These are phyloP conservation scores for Aspergillus quadrilineatus DNA, from an alignment of 2,329 filamentous ascomycete genomes.

Conservation along the genomic window DNA sequence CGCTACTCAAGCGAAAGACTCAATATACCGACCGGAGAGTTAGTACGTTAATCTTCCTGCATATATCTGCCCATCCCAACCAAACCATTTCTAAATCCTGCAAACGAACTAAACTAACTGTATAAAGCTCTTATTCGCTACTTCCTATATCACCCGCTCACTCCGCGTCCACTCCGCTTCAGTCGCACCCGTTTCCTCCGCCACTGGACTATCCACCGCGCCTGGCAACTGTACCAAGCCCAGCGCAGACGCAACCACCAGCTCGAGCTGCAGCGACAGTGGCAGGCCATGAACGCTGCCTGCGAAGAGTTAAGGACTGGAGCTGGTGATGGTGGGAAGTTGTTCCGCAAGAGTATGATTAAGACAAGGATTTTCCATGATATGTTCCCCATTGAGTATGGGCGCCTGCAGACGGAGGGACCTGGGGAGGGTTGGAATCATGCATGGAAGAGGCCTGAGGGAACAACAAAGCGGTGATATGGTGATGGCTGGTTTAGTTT, in stretches of 20 bases:
- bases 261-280: constrained; percentile 72
- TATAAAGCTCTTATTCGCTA: constrained; percentile 64
- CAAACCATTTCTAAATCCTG: not conserved
- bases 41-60: constrained; percentile 34
- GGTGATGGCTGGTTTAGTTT: not conserved
- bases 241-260: constrained; percentile 64
- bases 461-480: constrained; percentile 19
- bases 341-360: constrained; percentile 86
- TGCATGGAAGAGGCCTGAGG: constrained; percentile 69
- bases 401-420: constrained; percentile 69
- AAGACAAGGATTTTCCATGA: constrained; percentile 79
- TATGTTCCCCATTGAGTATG: constrained; percentile 88
- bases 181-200: constrained; percentile 82
- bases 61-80: not conserved
- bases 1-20: constrained; percentile 41
- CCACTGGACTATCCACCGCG: constrained; percentile 98
- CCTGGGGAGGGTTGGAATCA: constrained; percentile 89
- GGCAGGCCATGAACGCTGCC: constrained; percentile 77
- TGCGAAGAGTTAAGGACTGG: constrained; percentile 75
- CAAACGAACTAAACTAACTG: constrained; percentile 22
- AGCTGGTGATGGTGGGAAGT: constrained; percentile 52
- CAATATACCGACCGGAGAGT: constrained; percentile 42
- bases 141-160: constrained; percentile 66
- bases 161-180: constrained; percentile 79
- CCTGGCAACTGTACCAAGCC: constrained; percentile 79